A percentile compares a stretch with the other conserved stretches of the same genome.
Conservation (phyloP, 2,329 filamentous ascomycete species). For the Aureobasidium mangrovei region DNA sequence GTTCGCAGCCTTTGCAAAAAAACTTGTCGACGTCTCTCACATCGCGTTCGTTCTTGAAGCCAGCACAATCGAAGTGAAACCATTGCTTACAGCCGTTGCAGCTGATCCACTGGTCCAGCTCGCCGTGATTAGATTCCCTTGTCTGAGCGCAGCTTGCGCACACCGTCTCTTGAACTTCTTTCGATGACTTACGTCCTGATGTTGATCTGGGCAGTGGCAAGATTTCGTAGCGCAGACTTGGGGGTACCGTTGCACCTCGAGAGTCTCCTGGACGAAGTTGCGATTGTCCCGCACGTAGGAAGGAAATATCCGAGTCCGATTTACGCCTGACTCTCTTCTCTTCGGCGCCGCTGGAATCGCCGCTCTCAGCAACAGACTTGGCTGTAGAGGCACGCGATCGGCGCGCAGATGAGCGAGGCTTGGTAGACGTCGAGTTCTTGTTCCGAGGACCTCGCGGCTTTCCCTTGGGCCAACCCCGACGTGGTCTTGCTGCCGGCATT, state of each 20-base stretch:
- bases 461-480: constrained; percentile 38
- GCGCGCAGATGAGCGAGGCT: constrained; percentile 36
- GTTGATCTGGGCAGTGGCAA: constrained; percentile 1
- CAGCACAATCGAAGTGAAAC: constrained; percentile 60
- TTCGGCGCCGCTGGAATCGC: not conserved
- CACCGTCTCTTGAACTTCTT: constrained; percentile 33
- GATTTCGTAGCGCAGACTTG: constrained; percentile 12
- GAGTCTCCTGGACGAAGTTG: not conserved
- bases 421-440: constrained; percentile 30
- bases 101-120: constrained; percentile 55
- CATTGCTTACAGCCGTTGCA: constrained; percentile 61
- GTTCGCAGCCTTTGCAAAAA: constrained; percentile 52
- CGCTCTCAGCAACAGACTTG: constrained; percentile 8
- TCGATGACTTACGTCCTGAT: constrained; percentile 12
- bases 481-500: constrained; percentile 14
- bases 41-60: constrained; percentile 55
- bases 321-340: constrained; percentile 11
- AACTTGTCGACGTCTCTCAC: constrained; percentile 60
- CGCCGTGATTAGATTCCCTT: constrained; percentile 43
- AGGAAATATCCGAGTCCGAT: constrained; percentile 5
- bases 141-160: constrained; percentile 51
- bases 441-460: constrained; percentile 33
- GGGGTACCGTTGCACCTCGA: constrained; percentile 13
- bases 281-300: not conserved
- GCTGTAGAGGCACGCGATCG: constrained; percentile 11